A percentile compares a stretch with the other conserved stretches of the same genome.
These are phyloP conservation scores for Citrus maxima DNA, from an alignment of 345 rosid genomes.

Conservation along the genomic window DNA sequence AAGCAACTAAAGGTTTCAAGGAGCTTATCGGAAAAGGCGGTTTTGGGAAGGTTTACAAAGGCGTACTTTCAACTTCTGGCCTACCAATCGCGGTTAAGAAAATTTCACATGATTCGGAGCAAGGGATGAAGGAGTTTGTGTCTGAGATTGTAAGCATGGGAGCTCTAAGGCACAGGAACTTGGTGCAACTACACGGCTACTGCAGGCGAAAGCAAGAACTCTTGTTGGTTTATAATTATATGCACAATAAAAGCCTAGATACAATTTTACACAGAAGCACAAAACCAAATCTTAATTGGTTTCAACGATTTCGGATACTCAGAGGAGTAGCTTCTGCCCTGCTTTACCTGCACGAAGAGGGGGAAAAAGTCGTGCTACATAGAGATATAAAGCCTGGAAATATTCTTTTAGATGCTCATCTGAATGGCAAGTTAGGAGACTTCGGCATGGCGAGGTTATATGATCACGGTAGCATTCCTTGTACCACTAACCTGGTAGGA, in stretches of 20 bases:
- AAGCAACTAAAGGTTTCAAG: slow-evolving; percentile 43
- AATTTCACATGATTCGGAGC: slow-evolving; percentile 32
- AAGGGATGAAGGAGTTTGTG: slow-evolving; percentile 49
- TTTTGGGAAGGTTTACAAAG: slow-evolving; percentile 46
- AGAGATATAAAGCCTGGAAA: slow-evolving; percentile 54
- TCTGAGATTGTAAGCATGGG: slow-evolving; percentile 48
- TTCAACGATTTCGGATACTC: slow-evolving; percentile 34
- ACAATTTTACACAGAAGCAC: slow-evolving; percentile 23
- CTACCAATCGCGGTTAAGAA: slow-evolving; percentile 45
- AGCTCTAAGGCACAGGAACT: slow-evolving; percentile 41
- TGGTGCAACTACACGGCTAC: slow-evolving; percentile 49
- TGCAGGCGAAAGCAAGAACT: slow-evolving; percentile 42
- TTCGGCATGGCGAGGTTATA: slow-evolving; percentile 29
- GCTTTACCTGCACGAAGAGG: slow-evolving; percentile 46
- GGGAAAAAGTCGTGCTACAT: slow-evolving; percentile 53
- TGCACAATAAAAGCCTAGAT: slow-evolving; percentile 52
- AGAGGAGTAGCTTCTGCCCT: slow-evolving; percentile 50
- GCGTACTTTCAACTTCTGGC: slow-evolving; percentile 23
- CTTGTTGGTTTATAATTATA: slow-evolving; percentile 41
- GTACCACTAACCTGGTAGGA: slow-evolving; percentile 23
- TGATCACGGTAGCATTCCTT: slow-evolving; percentile 7
- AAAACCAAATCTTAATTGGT: slow-evolving; percentile 33
- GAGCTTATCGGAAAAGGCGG: slow-evolving; percentile 44
- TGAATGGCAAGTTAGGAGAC: slow-evolving; percentile 26
- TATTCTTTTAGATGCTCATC: slow-evolving; percentile 28